Evolutionary conservation across 1,139 yeast species (phyloP), one percentile per base, ranked within the genome.

Genomic region (Entelexis paramagnoliae): DNA sequence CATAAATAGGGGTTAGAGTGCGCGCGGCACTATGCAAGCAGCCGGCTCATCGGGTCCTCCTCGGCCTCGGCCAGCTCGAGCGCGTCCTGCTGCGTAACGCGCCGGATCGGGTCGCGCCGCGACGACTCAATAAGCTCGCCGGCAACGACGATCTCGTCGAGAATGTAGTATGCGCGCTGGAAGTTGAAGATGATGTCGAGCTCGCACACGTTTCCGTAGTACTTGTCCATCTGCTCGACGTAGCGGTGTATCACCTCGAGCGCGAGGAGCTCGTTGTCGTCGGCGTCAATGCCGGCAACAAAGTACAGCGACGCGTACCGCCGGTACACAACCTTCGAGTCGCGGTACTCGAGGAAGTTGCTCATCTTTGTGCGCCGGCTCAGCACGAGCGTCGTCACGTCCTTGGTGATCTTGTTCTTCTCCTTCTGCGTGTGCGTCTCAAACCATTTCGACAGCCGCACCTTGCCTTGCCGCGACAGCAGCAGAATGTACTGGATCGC

Each of bases 201-300:
- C 64, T 88, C 96, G 68, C 96, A 85, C 20, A 91, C 98, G 64
- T 88, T 91, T n/a, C 96, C 97, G 64, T 86, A 91, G 61, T 88
- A 80, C 63, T 84, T 83, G 71, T 91, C 99, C 95, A 91, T 87
- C 61, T 86, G 88, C 67, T 93, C 98, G 48, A 93, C 99, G 65
- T 82, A 93, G 55, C 97, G 74, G 65, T 93, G 98, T 50, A 93
- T 82, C 30, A 84, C 73, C 63, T 93, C 98, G 55, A 93, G 72
- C 1, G 94, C 80, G 52, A 87, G 69, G 59, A 93, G 74, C 66
- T 91, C 98, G 64, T 93, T 93, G 63, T 86, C 96, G 51, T 80
- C 85, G 39, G 77, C 76, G 41, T 83, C 89, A 44, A 89, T 79
- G 0, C 96, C 96, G 44, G 87, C 84, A 48, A 91, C 77, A 68